A percentile compares a stretch with the other conserved stretches of the same genome.
Evolutionary conservation across 306 rosid genomes (phyloP).

Genomic region (Cicer cuneatum): DNA sequence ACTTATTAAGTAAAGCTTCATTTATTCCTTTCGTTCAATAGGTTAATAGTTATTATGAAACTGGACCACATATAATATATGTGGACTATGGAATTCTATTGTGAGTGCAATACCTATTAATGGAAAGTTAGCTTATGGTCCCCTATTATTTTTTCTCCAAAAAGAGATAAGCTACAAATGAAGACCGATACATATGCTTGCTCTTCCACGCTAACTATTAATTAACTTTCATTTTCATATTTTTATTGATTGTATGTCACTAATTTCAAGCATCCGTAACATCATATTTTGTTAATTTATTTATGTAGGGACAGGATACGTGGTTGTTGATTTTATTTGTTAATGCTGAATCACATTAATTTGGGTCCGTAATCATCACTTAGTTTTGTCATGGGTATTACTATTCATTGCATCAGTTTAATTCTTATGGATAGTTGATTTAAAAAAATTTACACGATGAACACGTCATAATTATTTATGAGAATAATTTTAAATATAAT

Average conservation of each 20-base stretch:
- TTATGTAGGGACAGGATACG: too few relatives aligned
- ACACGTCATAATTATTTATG: too few relatives aligned
- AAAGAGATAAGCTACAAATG: conserved; percentile 36
- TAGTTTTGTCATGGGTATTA: too few relatives aligned
- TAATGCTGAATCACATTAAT: too few relatives aligned
- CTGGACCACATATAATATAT: conserved; percentile 46
- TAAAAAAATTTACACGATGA: too few relatives aligned
- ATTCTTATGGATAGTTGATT: too few relatives aligned
- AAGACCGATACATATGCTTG: conserved; percentile 24
- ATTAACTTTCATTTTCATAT: conserved; percentile 39
- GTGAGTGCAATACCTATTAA: conserved; percentile 43
- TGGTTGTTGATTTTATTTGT: too few relatives aligned
- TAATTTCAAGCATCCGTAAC: too few relatives aligned
- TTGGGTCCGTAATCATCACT: too few relatives aligned
- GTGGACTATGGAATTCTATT: conserved; percentile 9
- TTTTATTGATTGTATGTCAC: not conserved
- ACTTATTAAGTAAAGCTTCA: conserved; percentile 41
- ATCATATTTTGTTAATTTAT: too few relatives aligned
- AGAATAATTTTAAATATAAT: too few relatives aligned
- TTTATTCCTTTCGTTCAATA: conserved; percentile 39
- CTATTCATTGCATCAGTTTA: too few relatives aligned
- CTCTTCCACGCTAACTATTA: conserved; percentile 34
- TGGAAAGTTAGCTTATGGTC: conserved; percentile 51
- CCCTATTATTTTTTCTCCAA: conserved; percentile 39
- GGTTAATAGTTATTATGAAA: conserved; percentile 21